Base-by-base conservation (phyloP, 1,284 basidiomycete species). In the Pterulicium gracile region DNA sequence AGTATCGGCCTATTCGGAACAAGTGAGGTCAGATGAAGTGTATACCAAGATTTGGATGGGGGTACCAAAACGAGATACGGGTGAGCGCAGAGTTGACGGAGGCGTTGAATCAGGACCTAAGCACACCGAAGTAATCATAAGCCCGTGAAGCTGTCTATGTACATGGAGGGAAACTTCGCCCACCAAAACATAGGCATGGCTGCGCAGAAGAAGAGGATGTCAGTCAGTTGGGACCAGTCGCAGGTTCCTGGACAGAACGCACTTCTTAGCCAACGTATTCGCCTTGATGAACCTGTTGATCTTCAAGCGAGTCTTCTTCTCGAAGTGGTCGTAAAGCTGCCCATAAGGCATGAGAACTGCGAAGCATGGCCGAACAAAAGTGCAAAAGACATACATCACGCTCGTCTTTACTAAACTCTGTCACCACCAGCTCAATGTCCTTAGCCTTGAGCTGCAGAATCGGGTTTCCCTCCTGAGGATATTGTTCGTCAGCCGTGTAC, bases 21-120 rank as follows among this genome's bases (percentile, higher is more conserved):
- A 32, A 10, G 27, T 32, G 7, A 10, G 27, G 27, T 32, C n/a
- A 32, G 27, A 32, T n/a, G n/a, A 32, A n/a, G 7, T 32, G 27
- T n/a, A n/a, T n/a, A n/a, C n/a, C n/a, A n/a, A n/a, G n/a, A n/a
- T n/a, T n/a, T n/a, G n/a, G n/a, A n/a, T n/a, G n/a, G n/a, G n/a
- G n/a, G 3, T 47, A 79, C 79, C 39, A 81, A 61, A 44, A 79
- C 76, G 3, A 83, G 70, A 50, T 77, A 62, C 0, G 81, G 81
- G 54, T 83, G 81, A 48, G 75, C 75, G 54, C 79, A 81, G 0
- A 81, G 61, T 54, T 84, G 81, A 3, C 81, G 69, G 41, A 84
- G 58, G n/a, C 81, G 76, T 18, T 83, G 65, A 34, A 83, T 78
- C 70, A 81, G 67, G 20, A 77, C 76, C 69, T 77, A 49, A 19